Percentiles rank a stretch among this genome's conserved stretches.
These are phyloP conservation scores for Metarhizium guizhouense DNA, from an alignment of 2,329 filamentous ascomycete genomes.

Conservation along the genomic window DNA sequence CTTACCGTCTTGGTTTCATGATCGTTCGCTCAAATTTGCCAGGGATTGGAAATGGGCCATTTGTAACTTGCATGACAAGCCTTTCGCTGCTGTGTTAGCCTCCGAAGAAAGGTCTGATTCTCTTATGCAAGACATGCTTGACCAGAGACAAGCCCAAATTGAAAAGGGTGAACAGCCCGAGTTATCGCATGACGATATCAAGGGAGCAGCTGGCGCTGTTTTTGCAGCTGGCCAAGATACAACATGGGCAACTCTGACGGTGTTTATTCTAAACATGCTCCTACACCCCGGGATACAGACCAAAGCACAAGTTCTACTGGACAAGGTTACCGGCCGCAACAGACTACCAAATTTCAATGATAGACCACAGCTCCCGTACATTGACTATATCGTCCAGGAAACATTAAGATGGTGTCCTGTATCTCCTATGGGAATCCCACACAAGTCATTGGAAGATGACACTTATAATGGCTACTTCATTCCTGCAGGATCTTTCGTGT, in stretches of 20 bases:
- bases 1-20: conserved; percentile 29
- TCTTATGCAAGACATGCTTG: conserved; percentile 16
- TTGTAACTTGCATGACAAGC: conserved; percentile 32
- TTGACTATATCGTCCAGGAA: conserved; percentile 39
- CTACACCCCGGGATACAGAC: conserved; percentile 33
- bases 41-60: conserved; percentile 24
- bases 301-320: conserved; percentile 37
- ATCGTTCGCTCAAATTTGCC: conserved; percentile 20
- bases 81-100: conserved; percentile 27
- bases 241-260: conserved; percentile 31
- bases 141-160: conserved; percentile 14
- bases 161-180: conserved; percentile 21
- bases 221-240: conserved; percentile 39
- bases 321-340: conserved; percentile 34
- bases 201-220: conserved; percentile 38
- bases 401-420: conserved; percentile 35
- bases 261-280: conserved; percentile 36
- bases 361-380: conserved; percentile 29
- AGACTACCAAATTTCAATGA: conserved; percentile 39
- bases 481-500: conserved; percentile 39
- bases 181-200: conserved; percentile 33
- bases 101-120: conserved; percentile 21
- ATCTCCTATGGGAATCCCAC: conserved; percentile 43
- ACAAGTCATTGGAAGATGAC: conserved; percentile 44
- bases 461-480: conserved; percentile 48